phyloP scores from a whole-genome alignment of 257 asterid species.

The Prunella vulgaris region DNA sequence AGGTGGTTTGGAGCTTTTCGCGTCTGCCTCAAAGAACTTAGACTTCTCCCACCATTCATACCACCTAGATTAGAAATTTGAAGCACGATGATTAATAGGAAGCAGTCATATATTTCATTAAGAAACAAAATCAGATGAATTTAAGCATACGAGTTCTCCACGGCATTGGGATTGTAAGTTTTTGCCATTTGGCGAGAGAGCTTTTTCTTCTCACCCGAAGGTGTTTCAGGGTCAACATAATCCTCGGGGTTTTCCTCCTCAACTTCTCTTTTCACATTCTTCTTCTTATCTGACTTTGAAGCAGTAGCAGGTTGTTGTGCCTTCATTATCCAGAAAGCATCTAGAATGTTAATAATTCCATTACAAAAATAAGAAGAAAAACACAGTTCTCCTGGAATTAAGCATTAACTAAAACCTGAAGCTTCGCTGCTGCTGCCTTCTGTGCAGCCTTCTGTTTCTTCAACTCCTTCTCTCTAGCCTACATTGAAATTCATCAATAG shows the following conservation, averaged over 20 bases:
- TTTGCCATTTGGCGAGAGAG: slow-evolving; percentile 82
- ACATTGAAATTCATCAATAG: slow-evolving; percentile 17
- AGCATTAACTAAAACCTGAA: slow-evolving; percentile 39
- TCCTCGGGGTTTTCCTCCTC: slow-evolving; percentile 76
- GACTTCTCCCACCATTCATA: slow-evolving; percentile 97
- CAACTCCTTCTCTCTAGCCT: slow-evolving; percentile 90
- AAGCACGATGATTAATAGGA: background rate
- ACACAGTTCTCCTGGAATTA: background rate
- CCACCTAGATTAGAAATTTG: slow-evolving; percentile 55
- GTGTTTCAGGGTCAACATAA: slow-evolving; percentile 73
- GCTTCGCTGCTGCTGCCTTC: slow-evolving; percentile 79
- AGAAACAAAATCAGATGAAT: background rate
- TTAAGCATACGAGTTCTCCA: slow-evolving; percentile 71
- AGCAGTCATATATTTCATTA: background rate
- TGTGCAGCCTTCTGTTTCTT: slow-evolving; percentile 85
- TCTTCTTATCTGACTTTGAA: slow-evolving; percentile 68
- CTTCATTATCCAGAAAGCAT: slow-evolving; percentile 29
- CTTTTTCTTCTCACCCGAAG: slow-evolving; percentile 69
- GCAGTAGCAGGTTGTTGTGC: slow-evolving; percentile 56
- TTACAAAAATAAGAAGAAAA: background rate
- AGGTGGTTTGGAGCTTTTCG: slow-evolving; percentile 76
- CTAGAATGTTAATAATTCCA: background rate
- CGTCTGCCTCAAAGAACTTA: slow-evolving; percentile 75
- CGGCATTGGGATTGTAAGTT: slow-evolving; percentile 70
- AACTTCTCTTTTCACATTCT: slow-evolving; percentile 54